Evolutionary conservation across 116 monocot species (phyloP).

Genomic region (Iris pallida): DNA sequence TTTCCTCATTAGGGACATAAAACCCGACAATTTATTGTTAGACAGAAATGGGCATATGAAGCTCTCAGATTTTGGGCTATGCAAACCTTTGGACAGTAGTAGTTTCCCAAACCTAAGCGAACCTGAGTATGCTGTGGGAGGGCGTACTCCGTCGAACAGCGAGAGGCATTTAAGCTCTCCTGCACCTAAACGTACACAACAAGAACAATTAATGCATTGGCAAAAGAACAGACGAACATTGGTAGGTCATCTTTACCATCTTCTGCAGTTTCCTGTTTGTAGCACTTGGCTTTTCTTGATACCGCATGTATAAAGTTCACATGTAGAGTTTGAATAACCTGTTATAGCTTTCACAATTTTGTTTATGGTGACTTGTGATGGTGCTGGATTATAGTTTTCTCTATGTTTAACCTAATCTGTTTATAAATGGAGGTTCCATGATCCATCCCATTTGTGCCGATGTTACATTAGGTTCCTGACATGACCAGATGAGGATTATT

Average conservation of each 20-base stretch:
- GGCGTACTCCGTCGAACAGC: constrained; percentile 31
- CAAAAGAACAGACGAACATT: constrained; percentile 90
- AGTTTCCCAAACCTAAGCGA: constrained; percentile 76
- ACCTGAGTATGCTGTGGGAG: constrained; percentile 50
- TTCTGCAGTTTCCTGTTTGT: neutral
- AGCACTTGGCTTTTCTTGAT: neutral
- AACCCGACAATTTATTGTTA: constrained; percentile 88
- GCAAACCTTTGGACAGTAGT: constrained; percentile 71
- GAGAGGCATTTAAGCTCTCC: constrained; percentile 42
- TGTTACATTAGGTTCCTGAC: no score
- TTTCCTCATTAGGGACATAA: constrained; percentile 69
- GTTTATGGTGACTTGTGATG: no score
- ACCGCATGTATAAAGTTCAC: no score
- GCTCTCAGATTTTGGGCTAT: constrained; percentile 92
- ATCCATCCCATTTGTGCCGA: no score
- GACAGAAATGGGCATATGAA: constrained; percentile 81
- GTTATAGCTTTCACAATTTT: no score
- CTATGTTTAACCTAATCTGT: no score
- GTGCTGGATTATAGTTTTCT: no score
- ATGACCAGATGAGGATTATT: no score
- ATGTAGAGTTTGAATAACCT: no score
- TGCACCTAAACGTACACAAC: constrained; percentile 71
- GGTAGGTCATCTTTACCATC: constrained; percentile 29
- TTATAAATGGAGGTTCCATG: no score
- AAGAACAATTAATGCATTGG: constrained; percentile 93